These are phyloP conservation scores for Crithidia bombi DNA, from an alignment of 208 protist genomes.

Conservation along the genomic window DNA sequence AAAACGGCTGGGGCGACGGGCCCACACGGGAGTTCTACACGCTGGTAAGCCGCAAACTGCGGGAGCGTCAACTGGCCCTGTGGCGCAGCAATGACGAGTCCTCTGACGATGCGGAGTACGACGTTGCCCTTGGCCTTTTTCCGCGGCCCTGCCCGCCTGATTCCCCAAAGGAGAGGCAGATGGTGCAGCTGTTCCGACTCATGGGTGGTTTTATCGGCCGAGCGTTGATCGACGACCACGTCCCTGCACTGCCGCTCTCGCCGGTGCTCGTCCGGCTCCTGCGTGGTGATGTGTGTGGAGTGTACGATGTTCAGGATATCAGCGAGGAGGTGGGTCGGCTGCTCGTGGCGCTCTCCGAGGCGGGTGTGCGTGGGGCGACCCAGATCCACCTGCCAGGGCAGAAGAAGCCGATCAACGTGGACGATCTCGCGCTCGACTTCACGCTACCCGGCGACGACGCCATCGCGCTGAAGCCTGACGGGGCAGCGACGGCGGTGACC, in stretches of 20 bases:
- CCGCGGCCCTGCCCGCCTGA: constrained; percentile 45
- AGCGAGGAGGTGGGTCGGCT: constrained; percentile 49
- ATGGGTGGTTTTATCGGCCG: constrained; percentile 83
- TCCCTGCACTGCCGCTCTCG: constrained; percentile 77
- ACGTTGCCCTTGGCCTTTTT: constrained; percentile 62
- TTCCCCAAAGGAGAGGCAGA: constrained; percentile 14
- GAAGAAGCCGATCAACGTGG: constrained; percentile 40
- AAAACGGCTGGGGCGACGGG: constrained; percentile 87
- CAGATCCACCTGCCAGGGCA: constrained; percentile 41
- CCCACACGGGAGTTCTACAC: constrained; percentile 93
- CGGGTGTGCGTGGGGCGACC: constrained; percentile 11
- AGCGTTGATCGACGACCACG: constrained; percentile 79
- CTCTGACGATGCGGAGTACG: constrained; percentile 55
- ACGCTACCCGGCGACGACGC: constrained; percentile 71
- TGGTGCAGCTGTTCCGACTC: constrained; percentile 43
- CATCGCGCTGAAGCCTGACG: constrained; percentile 55
- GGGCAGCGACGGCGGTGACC: constrained; percentile 53
- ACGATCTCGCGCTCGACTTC: constrained; percentile 78
- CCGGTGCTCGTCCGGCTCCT: constrained; percentile 73
- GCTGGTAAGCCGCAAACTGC: constrained; percentile 72
- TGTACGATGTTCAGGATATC: constrained; percentile 75
- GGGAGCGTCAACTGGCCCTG: constrained; percentile 55
- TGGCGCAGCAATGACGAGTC: constrained; percentile 61
- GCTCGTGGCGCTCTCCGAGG: constrained; percentile 53
- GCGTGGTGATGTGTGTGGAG: constrained; percentile 64